Evolutionary conservation across 192 early-diverging fungal species (phyloP), one percentile per base, ranked within the genome.

Genomic region (Coemansia sp.): DNA sequence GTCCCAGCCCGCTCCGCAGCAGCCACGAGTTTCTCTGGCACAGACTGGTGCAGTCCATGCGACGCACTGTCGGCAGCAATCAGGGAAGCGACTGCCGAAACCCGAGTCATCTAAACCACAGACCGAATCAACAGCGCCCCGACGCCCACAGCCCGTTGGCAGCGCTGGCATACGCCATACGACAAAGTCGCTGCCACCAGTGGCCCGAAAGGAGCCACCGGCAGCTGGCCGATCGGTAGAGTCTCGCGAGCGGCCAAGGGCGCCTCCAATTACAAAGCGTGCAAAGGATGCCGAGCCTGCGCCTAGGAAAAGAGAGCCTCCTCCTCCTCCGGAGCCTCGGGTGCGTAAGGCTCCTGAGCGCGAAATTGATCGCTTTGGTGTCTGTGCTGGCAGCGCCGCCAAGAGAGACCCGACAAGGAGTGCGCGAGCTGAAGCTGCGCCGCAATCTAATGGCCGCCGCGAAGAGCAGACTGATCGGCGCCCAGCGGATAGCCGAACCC

Each of bases 361-460:
- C 14, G 78, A 76, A 37, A 64, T 76, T 11, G 78, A 81, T 25
- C 65, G 78, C 13, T 81, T 81, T 65, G 78, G 78, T 0, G 73
- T 81, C 13, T 58, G 62, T 9, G 31, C 68, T 28, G 11, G 20
- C 38, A 28, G 42, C 14, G n/a, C 62, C 31, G 23, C 52, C 14
- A 55, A n/a, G 28, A 55, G 52, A 28, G 52, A 55, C n/a, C 5
- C 12, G 14, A 14, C 42, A 35, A 56, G 8, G 16, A 37, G 69
- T 25, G 20, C 42, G 47, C 26, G 52, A 16, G 52, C 6, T 4
- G 52, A 55, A 13, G 13, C 16, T 28, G 16, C n/a, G 26, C 26
- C 23, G 26, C 52, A 26, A 13, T 16, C 52, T 16, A 18, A 6
- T 55, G 52, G 26, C 11, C 52, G 26, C 13, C 26, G 52, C 52